Base-by-base conservation (phyloP, 1,284 basidiomycete species). In the Ceratobasidium sp. region DNA sequence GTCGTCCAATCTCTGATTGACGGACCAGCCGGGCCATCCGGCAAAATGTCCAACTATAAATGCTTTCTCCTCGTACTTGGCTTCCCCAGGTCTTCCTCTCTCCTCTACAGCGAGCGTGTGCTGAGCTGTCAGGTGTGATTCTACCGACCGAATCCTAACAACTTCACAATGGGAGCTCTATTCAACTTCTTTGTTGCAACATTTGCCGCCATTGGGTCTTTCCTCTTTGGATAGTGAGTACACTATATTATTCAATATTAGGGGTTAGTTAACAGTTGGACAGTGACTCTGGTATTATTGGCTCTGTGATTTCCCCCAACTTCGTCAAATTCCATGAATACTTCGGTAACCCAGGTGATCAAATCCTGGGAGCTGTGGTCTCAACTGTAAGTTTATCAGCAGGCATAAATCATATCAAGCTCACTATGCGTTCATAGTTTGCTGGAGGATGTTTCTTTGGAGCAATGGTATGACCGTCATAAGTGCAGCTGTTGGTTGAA, bases 381-480 rank as follows among this genome's bases (percentile, higher is more conserved):
- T 81, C 81, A 10, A 76, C 74, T 42, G 73, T 75, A 40, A 40
- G 73, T 66, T 44, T 76, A 13, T 12, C 48, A 6, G 17, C 38
- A 15, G 33, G 12, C 9, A 52, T n/a, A 6, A 42, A 40, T 4
- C 54, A 12, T 50, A 26, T 20, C 20, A 44, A 1, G 59, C 70
- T 74, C 7, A 74, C 13, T n/a, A 23, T 54, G 6, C 38, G 38
- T 23, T 38, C 48, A 56, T n/a, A 82, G 38, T 83, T 84, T 71
- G 82, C 82, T 1, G 83, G 81, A 40, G 83, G 83, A 20, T 83
- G 82, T 4, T 83, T 83, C 76, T 83, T 81, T 79, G 68, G 69
- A 1, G 33, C 52, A 54, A 56, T 65, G 56, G 62, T 77, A 38
- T 28, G 69, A 48, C 40, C 40, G 5, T n/a, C 33, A 23, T 20